Conservation (phyloP, 2,329 filamentous ascomycete species). For the Shiraia bambusicola region DNA sequence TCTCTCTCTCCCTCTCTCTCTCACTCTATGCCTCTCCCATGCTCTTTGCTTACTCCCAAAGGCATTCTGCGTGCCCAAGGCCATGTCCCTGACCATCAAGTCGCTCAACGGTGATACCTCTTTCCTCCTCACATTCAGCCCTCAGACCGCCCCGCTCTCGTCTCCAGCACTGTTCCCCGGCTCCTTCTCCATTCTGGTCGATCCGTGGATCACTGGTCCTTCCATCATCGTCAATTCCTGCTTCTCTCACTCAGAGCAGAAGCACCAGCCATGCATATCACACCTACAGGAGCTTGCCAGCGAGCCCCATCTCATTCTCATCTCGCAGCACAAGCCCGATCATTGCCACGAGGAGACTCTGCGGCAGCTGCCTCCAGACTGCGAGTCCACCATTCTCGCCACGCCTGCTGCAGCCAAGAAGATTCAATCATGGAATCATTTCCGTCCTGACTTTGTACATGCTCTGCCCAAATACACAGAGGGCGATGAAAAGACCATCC, state of each 20-base stretch:
- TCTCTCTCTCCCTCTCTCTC: constrained; percentile 5
- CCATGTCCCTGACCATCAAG: constrained; percentile 65
- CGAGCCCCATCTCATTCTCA: constrained; percentile 58
- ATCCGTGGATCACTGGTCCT: constrained; percentile 68
- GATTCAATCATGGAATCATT: constrained; percentile 69
- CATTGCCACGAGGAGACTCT: constrained; percentile 72
- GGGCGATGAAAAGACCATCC: constrained; percentile 44
- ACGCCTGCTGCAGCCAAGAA: constrained; percentile 64
- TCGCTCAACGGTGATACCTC: constrained; percentile 66
- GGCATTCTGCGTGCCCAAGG: constrained; percentile 8
- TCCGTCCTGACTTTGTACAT: constrained; percentile 54
- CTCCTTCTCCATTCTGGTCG: constrained; percentile 67
- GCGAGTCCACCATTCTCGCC: constrained; percentile 64
- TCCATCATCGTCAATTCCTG: constrained; percentile 62
- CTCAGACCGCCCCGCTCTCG: constrained; percentile 48
- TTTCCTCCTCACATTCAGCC: constrained; percentile 65
- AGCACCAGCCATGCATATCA: constrained; percentile 56
- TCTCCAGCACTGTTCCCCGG: constrained; percentile 45
- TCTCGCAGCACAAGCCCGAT: constrained; percentile 65
- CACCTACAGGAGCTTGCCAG: constrained; percentile 57
- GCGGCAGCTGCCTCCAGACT: constrained; percentile 59
- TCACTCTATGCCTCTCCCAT: constrained; percentile 4
- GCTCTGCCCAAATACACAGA: constrained; percentile 48
- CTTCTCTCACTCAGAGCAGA: constrained; percentile 63
- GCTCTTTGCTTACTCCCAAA: background rate